Evolutionary conservation across 1,139 yeast species (phyloP).

Genomic region (Maudiozyma humilis): DNA sequence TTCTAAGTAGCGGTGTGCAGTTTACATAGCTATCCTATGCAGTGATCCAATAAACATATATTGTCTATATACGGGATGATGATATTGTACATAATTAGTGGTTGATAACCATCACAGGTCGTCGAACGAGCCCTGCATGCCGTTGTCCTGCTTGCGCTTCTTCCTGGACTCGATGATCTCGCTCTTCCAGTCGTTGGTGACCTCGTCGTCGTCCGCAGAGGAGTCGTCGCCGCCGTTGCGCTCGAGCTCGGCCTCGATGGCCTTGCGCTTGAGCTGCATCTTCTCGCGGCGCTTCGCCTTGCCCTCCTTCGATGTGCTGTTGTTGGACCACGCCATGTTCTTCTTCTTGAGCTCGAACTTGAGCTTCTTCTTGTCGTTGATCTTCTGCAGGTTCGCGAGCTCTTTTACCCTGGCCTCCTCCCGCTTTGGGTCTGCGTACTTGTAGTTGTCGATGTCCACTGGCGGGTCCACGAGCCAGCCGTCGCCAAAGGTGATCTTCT

Average conservation of each 20-base stretch:
- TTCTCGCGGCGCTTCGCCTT: conserved; percentile 58
- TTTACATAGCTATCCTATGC: no score
- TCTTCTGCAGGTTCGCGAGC: conserved; percentile 39
- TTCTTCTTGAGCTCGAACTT: conserved; percentile 43
- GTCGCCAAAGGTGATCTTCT: conserved; percentile 25
- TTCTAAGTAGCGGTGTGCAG: no score
- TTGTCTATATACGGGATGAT: no score
- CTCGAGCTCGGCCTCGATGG: conserved; percentile 48
- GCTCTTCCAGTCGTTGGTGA: conserved; percentile 81
- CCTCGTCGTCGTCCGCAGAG: conserved; percentile 51
- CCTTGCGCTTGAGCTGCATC: conserved; percentile 55
- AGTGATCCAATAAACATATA: no score
- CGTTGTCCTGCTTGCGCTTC: conserved; percentile 34
- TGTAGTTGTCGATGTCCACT: conserved; percentile 57
- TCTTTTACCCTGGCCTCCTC: conserved; percentile 58
- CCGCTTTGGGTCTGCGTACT: conserved; percentile 54
- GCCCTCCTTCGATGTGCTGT: conserved; percentile 52
- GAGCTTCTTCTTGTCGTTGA: conserved; percentile 40
- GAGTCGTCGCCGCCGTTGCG: conserved; percentile 34
- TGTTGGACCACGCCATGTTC: conserved; percentile 76
- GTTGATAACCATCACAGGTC: no score
- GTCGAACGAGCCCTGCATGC: conserved; percentile 60
- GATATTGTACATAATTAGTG: no score
- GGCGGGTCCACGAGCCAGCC: conserved; percentile 63
- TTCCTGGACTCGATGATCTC: conserved; percentile 59